phyloP scores from a whole-genome alignment of 202 grass and related monocot species.

The Hordeum pubiflorum region DNA sequence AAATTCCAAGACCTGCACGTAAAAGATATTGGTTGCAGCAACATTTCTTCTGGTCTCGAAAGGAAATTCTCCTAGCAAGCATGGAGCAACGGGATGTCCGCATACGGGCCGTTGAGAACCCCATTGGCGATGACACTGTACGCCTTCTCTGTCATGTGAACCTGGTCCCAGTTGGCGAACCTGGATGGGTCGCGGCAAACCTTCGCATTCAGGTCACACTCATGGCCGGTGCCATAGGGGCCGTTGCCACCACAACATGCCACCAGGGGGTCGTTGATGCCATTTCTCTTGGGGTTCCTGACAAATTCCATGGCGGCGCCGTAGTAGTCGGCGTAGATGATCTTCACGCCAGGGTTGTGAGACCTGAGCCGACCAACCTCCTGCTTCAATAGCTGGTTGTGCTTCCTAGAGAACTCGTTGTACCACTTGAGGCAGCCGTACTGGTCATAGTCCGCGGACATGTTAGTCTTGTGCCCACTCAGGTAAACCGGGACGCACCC shows the following conservation, averaged over 20 bases:
- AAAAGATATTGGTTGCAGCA: neutral
- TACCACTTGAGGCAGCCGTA: neutral
- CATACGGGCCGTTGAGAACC: constrained; percentile 25
- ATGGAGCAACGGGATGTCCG: constrained; percentile 15
- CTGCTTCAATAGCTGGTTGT: neutral
- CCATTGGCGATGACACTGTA: constrained; percentile 23
- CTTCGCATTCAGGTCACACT: neutral
- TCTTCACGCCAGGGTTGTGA: neutral
- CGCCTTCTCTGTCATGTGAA: neutral
- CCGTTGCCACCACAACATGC: constrained; percentile 39
- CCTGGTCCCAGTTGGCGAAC: constrained; percentile 39
- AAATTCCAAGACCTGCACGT: neutral
- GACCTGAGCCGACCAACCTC: neutral
- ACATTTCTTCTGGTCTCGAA: neutral
- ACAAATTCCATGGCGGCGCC: neutral
- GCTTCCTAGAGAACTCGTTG: neutral
- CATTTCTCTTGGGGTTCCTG: neutral
- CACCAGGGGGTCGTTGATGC: constrained; percentile 16
- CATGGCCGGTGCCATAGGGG: constrained; percentile 9
- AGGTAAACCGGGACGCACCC: constrained; percentile 46
- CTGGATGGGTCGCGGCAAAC: constrained; percentile 18
- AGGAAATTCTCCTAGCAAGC: constrained; percentile 12
- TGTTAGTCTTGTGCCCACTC: neutral
- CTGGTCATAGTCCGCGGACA: neutral
- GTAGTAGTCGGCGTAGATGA: neutral